Conservation (phyloP, 2,329 filamentous ascomycete species). For the Colletotrichum ledebouriae region DNA sequence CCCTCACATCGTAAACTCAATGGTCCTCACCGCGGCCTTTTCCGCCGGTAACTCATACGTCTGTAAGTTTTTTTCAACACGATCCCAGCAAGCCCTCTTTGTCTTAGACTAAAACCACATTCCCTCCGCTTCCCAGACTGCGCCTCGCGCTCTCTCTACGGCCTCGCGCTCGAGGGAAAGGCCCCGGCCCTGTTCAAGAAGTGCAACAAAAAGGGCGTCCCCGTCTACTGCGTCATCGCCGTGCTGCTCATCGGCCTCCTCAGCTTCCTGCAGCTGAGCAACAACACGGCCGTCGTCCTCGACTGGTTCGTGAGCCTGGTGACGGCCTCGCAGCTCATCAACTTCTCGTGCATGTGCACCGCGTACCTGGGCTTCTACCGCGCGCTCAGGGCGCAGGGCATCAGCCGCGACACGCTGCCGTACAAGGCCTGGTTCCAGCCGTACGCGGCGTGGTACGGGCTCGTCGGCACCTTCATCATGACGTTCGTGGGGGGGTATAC, state of each 20-base stretch:
- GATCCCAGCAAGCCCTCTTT: too few relatives aligned
- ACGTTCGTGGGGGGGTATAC: conserved; percentile 81
- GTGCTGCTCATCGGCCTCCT: conserved; percentile 78
- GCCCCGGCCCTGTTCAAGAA: conserved; percentile 71
- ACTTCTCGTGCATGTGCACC: conserved; percentile 77
- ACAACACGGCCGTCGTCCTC: conserved; percentile 75
- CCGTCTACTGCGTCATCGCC: conserved; percentile 77
- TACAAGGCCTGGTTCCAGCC: conserved; percentile 79
- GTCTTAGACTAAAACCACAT: too few relatives aligned
- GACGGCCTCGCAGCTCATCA: conserved; percentile 81
- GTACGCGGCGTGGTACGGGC: conserved; percentile 76
- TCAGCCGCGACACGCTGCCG: conserved; percentile 76
- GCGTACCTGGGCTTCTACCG: conserved; percentile 81
- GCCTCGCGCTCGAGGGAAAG: conserved; percentile 76
- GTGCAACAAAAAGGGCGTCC: conserved; percentile 76
- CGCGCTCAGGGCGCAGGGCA: conserved; percentile 76
- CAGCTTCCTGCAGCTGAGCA: conserved; percentile 79
- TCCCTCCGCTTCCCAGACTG: conserved; percentile 56
- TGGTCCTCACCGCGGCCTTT: conserved; percentile 76
- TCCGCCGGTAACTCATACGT: conserved; percentile 75
- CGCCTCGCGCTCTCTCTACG: conserved; percentile 76
- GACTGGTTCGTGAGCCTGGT: conserved; percentile 78
- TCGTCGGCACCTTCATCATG: conserved; percentile 76
- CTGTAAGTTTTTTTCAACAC: conserved; percentile 48
- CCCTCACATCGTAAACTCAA: conserved; percentile 80